These are phyloP conservation scores for Candida sojae DNA, from an alignment of 1,139 yeast species.

Conservation along the genomic window DNA sequence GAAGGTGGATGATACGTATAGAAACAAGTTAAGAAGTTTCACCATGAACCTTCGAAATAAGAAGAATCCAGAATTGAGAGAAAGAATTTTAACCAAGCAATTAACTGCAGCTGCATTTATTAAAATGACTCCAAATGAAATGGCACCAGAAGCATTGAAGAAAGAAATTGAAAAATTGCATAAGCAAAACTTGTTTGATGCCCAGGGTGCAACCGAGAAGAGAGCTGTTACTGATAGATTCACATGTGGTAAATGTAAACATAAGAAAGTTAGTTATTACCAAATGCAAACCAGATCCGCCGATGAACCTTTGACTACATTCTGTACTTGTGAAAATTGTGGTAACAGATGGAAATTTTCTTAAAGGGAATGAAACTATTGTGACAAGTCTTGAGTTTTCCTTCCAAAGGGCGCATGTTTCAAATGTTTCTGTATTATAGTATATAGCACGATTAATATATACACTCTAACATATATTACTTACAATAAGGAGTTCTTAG, in stretches of 20 bases:
- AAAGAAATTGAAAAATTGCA: slow-evolving; percentile 84
- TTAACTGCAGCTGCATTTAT: slow-evolving; percentile 67
- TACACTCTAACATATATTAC: background rate
- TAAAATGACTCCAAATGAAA: slow-evolving; percentile 84
- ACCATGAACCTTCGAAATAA: slow-evolving; percentile 86
- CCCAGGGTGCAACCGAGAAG: slow-evolving; percentile 97
- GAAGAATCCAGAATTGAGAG: slow-evolving; percentile 82
- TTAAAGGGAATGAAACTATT: slow-evolving; percentile 19
- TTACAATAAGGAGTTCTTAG: slow-evolving; percentile 27
- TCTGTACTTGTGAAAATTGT: slow-evolving; percentile 96
- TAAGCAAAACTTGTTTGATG: slow-evolving; percentile 89
- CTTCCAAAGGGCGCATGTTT: too few species aligned
- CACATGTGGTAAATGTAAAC: slow-evolving; percentile 97
- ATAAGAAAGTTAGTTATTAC: slow-evolving; percentile 92
- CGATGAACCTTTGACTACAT: slow-evolving; percentile 97
- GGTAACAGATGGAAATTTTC: slow-evolving; percentile 98
- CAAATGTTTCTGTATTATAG: background rate
- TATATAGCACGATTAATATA: background rate
- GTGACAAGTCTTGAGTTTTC: too few species aligned
- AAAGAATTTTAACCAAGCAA: slow-evolving; percentile 64
- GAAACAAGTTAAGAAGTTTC: slow-evolving; percentile 79
- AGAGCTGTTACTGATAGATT: slow-evolving; percentile 95
- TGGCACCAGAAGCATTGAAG: slow-evolving; percentile 90
- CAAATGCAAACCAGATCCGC: slow-evolving; percentile 98
- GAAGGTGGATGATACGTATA: slow-evolving; percentile 58